Evolutionary conservation across 2,329 filamentous ascomycete genomes (phyloP).

Genomic region (Cercospora nicotianae): DNA sequence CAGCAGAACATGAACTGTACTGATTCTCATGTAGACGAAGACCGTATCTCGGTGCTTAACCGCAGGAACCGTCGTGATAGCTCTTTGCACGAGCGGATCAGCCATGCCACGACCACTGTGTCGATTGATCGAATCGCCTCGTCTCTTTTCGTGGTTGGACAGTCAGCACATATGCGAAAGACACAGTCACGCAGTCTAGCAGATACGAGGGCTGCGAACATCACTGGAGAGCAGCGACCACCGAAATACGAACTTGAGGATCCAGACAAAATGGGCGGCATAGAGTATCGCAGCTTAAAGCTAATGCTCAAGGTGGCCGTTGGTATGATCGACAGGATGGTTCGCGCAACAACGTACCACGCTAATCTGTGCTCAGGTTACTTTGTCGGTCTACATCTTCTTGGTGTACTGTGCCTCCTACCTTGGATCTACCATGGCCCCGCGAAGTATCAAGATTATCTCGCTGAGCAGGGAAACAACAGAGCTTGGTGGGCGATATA

Average conservation of each 20-base stretch:
- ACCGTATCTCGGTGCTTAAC: neutral
- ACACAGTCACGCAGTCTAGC: neutral
- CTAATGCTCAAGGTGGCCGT: slow-evolving; percentile 15
- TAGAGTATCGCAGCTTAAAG: slow-evolving; percentile 63
- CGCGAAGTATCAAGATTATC: slow-evolving; percentile 15
- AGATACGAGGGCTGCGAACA: neutral
- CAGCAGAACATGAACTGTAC: neutral
- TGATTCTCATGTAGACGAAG: neutral
- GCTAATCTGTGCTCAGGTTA: neutral
- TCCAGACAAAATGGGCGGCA: slow-evolving; percentile 59
- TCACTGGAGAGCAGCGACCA: neutral
- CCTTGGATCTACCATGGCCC: slow-evolving; percentile 14
- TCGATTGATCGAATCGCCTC: neutral
- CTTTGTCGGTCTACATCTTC: slow-evolving; percentile 4
- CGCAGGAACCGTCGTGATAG: neutral
- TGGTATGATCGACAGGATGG: neutral
- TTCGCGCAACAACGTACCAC: neutral
- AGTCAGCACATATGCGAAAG: neutral
- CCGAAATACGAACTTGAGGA: slow-evolving; percentile 37
- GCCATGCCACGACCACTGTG: neutral
- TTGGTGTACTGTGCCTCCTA: slow-evolving; percentile 8
- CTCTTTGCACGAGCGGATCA: neutral
- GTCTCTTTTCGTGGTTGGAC: neutral
- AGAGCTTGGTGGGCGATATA: slow-evolving; percentile 22
- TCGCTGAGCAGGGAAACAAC: slow-evolving; percentile 9